Conservation (phyloP, 2,329 filamentous ascomycete genomes). For the Alternaria sp. region DNA sequence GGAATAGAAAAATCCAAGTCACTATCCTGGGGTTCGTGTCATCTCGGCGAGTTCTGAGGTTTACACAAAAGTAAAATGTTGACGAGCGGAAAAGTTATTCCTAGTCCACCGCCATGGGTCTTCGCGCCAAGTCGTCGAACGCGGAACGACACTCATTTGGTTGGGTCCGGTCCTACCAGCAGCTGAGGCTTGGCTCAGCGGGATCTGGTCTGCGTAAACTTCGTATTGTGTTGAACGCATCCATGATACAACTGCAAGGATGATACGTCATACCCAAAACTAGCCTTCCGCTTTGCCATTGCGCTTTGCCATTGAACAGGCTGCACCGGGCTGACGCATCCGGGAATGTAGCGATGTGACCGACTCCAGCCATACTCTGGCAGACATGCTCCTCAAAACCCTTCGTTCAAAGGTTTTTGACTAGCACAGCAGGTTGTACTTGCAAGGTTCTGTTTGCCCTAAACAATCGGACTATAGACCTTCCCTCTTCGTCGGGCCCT, state of each 20-base stretch:
- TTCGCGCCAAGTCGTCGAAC: not conserved
- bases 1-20: not conserved
- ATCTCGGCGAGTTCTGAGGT: not conserved
- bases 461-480: not conserved
- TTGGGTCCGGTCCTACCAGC: not conserved
- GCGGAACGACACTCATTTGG: not conserved
- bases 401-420: not conserved
- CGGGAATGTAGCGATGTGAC: not conserved
- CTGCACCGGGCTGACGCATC: not conserved
- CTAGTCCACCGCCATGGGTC: not conserved
- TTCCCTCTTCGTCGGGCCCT: constrained; percentile 1
- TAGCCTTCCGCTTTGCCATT: not conserved
- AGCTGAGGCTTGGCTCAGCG: not conserved
- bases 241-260: not conserved
- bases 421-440: not conserved
- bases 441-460: not conserved
- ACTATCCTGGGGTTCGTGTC: not conserved
- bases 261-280: not conserved
- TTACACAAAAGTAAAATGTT: not conserved
- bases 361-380: not conserved
- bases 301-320: not conserved
- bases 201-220: not conserved
- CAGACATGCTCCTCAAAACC: not conserved
- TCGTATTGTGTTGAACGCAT: not conserved
- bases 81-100: not conserved